Conservation (phyloP, 768 basidiomycete species). For the Asterophora parasitica region DNA sequence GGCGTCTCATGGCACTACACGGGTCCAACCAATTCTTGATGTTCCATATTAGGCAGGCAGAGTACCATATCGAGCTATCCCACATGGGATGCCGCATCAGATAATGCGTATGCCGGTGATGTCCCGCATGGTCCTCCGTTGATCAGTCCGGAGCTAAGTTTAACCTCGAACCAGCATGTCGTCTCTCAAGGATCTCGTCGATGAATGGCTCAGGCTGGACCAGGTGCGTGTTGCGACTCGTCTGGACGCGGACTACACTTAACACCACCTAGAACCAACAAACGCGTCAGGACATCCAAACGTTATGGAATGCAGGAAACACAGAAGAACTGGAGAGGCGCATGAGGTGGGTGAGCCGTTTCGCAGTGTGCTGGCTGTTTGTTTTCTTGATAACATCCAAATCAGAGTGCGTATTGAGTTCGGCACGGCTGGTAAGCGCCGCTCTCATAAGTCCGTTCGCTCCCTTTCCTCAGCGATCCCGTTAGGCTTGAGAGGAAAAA, state of each 20-base stretch:
- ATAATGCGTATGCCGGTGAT: too few relatives aligned
- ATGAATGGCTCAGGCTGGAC: constrained; percentile 35
- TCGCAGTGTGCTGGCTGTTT: not conserved
- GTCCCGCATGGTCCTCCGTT: too few relatives aligned
- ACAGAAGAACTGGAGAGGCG: constrained; percentile 48
- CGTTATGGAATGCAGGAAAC: constrained; percentile 38
- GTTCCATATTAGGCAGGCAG: not conserved
- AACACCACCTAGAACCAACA: constrained; percentile 38
- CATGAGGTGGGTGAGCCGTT: constrained; percentile 48
- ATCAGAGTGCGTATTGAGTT: constrained; percentile 72
- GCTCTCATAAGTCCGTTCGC: not conserved
- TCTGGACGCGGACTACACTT: not conserved
- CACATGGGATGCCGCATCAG: too few relatives aligned
- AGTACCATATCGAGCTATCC: not conserved
- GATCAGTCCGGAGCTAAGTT: not conserved
- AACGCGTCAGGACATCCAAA: constrained; percentile 45
- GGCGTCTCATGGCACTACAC: too few relatives aligned
- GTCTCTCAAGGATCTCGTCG: constrained; percentile 34
- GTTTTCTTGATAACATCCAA: not conserved
- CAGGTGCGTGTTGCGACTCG: constrained; percentile 18
- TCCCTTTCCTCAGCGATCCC: not conserved
- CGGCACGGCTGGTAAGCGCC: constrained; percentile 70
- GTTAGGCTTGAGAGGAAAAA: constrained; percentile 68
- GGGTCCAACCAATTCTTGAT: not conserved
- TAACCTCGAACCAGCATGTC: too few relatives aligned